phyloP scores from a whole-genome alignment of 2,329 filamentous ascomycete genomes.

The Calycina herbarum region DNA sequence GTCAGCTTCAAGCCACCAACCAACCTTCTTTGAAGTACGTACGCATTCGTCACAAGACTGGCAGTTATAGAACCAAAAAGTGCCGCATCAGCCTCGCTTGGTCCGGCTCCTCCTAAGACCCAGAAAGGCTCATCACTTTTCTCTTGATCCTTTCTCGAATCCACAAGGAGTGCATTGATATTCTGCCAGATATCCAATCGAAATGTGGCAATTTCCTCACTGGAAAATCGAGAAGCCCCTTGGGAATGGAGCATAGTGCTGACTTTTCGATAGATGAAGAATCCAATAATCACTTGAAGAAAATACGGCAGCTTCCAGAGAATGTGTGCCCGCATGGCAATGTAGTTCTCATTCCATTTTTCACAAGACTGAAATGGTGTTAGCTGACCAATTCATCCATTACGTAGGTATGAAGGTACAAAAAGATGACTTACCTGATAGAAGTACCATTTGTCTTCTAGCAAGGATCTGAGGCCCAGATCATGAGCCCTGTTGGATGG shows the following conservation, averaged over 20 bases:
- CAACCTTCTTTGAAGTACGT: conserved; percentile 37
- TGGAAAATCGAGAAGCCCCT: conserved; percentile 52
- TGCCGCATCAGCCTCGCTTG: conserved; percentile 57
- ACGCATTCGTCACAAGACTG: conserved; percentile 54
- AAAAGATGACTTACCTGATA: conserved; percentile 43
- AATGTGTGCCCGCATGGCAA: conserved; percentile 54
- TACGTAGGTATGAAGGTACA: conserved; percentile 7
- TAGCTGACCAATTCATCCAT: not conserved
- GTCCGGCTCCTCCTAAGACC: conserved; percentile 52
- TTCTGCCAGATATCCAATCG: conserved; percentile 54
- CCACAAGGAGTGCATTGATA: conserved; percentile 47
- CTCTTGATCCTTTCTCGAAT: conserved; percentile 38
- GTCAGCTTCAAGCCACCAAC: not conserved
- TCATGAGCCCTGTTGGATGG: conserved; percentile 47
- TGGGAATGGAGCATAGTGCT: conserved; percentile 53
- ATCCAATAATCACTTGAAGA: conserved; percentile 51
- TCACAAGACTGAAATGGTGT: conserved; percentile 45
- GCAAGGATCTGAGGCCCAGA: conserved; percentile 51
- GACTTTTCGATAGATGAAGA: conserved; percentile 47
- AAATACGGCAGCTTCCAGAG: conserved; percentile 53
- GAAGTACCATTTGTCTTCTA: conserved; percentile 63
- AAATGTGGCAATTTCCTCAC: conserved; percentile 49
- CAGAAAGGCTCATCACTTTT: conserved; percentile 50
- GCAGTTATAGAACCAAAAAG: conserved; percentile 59
- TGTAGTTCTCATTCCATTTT: conserved; percentile 60